These are phyloP conservation scores for Saccharomycopsis schoenii DNA, from an alignment of 805 yeast genomes.

Conservation along the genomic window DNA sequence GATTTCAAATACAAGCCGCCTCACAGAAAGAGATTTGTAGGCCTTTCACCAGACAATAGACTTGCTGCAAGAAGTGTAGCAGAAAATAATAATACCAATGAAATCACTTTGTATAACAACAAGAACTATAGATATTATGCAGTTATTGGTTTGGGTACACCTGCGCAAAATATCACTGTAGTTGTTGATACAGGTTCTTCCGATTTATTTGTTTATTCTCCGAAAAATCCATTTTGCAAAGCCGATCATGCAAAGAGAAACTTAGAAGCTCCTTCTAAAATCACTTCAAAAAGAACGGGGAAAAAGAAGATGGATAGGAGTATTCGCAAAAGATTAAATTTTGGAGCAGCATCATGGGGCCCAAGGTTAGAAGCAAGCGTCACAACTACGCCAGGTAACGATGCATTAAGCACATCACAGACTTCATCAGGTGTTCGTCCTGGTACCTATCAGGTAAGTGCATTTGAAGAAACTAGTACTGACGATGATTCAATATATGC, in stretches of 20 bases:
- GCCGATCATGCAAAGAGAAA: neutral
- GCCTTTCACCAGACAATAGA: neutral
- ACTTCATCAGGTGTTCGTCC: neutral
- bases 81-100: neutral
- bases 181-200: conserved; percentile 42
- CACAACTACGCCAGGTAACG: neutral
- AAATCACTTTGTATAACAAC: conserved; percentile 16
- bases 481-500: neutral
- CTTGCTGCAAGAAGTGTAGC: neutral
- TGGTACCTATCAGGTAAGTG: neutral
- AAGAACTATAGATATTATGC: conserved; percentile 37
- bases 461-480: neutral
- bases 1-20: neutral
- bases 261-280: neutral
- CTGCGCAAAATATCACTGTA: conserved; percentile 32
- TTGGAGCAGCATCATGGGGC: too few relatives aligned
- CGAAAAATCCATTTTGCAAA: conserved; percentile 8
- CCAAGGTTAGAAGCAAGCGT: too few relatives aligned
- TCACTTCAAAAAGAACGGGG: neutral
- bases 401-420: neutral
- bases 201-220: conserved; percentile 33
- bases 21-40: neutral
- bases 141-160: conserved; percentile 28
- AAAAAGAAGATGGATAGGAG: neutral
- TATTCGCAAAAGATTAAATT: neutral